Evolutionary conservation across 352 stramenopile genomes (phyloP).

Genomic region (Globisporangium acanthophoron): DNA sequence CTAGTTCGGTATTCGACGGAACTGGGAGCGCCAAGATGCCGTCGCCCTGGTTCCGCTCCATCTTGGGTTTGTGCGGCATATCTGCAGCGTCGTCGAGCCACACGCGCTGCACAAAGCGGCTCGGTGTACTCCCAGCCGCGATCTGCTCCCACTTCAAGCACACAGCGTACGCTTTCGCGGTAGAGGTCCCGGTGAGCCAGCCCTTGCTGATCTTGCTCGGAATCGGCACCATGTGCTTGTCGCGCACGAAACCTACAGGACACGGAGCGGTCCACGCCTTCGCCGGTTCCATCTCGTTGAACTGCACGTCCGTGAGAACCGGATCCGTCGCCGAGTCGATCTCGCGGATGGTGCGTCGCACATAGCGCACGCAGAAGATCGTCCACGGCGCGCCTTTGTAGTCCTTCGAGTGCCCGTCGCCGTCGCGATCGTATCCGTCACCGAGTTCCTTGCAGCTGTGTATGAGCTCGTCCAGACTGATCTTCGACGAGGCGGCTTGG

Average conservation of each 20-base stretch:
- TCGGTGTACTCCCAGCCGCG: slow-evolving; percentile 7
- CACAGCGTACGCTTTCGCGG: slow-evolving; percentile 22
- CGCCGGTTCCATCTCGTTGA: slow-evolving; percentile 27
- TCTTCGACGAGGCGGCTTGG: slow-evolving; percentile 18
- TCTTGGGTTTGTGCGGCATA: slow-evolving; percentile 31
- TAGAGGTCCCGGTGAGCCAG: slow-evolving; percentile 24
- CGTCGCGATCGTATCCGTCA: slow-evolving; percentile 27
- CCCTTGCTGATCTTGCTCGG: slow-evolving; percentile 31
- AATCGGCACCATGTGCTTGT: slow-evolving; percentile 21
- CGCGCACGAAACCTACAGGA: slow-evolving; percentile 21
- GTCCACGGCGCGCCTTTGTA: slow-evolving; percentile 36
- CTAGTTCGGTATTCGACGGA: neutral
- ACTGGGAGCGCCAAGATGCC: slow-evolving; percentile 5
- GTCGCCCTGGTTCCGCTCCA: slow-evolving; percentile 8
- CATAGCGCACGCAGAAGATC: slow-evolving; percentile 37
- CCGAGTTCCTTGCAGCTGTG: slow-evolving; percentile 16
- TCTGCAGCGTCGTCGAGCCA: slow-evolving; percentile 34
- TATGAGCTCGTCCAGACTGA: slow-evolving; percentile 28
- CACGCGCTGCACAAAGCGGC: slow-evolving; percentile 27
- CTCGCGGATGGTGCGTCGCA: slow-evolving; percentile 24
- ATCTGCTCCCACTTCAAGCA: slow-evolving; percentile 32
- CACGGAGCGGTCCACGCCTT: slow-evolving; percentile 22
- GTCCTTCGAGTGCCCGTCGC: slow-evolving; percentile 41
- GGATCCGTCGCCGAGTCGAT: slow-evolving; percentile 9
- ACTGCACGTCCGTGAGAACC: slow-evolving; percentile 28